Evolutionary conservation across 306 rosid genomes (phyloP), one percentile per base, ranked within the genome.

Genomic region (Arachis hypogaea): DNA sequence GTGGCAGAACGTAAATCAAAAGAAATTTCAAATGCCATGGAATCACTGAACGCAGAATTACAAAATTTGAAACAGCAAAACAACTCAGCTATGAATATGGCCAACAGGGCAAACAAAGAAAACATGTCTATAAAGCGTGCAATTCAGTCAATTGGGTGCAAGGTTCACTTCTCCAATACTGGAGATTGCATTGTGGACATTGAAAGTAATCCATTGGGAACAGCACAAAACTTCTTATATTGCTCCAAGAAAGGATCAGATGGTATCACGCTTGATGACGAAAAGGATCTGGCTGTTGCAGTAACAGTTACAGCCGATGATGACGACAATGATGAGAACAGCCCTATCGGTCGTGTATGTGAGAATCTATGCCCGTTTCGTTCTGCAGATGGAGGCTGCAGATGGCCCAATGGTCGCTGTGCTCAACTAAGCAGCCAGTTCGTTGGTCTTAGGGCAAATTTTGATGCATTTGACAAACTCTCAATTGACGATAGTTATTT

Each of bases 361-460:
- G 93, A 92, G 79, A 76, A 84, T 16, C 72, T 94, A 14, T 94
- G 99, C 72, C 97, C 96, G 0, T 79, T 92, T 72, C 86, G 85
- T 61, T 59, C 91, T 47, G 80, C 77, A 57, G 96, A 82, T 18
- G 97, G 97, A 79, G 87, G 87, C 66, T 94, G 99, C 83, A 80
- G 83, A 71, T 94, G 99, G 99, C 97, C 97, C 8, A 86, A 84
- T 76, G 85, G 96, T 47, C 89, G 74, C 40, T 94, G 99, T 86
- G 99, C 97, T 63, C 97, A 88, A 77, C 68, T 85, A 57, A 73
- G 90, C 44, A 92, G 97, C 83, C 99, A 94, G 66, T 89, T 92
- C 82, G 85, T 92, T 22, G 97, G 99, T 52, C 73, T 94, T 7
- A 94, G 85, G 86, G 97, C 97, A 60, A 94, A 94, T 82, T 94